These are phyloP conservation scores for Datisca glomerata DNA, from an alignment of 306 rosid genomes.

Conservation along the genomic window DNA sequence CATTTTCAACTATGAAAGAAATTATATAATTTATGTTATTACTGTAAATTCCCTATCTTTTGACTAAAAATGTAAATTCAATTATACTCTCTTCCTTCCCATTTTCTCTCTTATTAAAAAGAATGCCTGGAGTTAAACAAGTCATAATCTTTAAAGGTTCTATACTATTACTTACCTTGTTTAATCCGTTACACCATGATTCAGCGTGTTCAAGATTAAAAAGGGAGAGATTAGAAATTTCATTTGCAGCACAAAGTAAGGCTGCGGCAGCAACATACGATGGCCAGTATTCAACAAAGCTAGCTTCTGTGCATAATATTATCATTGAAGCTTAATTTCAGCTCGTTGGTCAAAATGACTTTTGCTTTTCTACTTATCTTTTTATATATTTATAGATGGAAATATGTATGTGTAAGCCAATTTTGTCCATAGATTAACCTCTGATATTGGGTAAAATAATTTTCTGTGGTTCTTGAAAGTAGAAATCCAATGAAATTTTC, in stretches of 20 bases:
- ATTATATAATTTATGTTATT: too few species aligned
- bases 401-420: not conserved
- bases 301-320: constrained; percentile 50
- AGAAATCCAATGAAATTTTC: constrained; percentile 45
- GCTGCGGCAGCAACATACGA: constrained; percentile 98
- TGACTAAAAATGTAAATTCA: too few species aligned
- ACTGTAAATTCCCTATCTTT: too few species aligned
- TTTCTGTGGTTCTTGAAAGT: constrained; percentile 58
- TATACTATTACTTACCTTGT: constrained; percentile 87
- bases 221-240: constrained; percentile 64
- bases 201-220: constrained; percentile 72
- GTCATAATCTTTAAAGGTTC: too few species aligned
- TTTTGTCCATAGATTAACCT: constrained; percentile 34
- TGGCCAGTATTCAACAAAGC: constrained; percentile 85
- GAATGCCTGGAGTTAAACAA: too few species aligned
- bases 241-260: constrained; percentile 71
- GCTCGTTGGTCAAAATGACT: too few species aligned
- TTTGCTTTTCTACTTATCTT: too few species aligned
- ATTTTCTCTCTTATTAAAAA: too few species aligned
- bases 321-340: not conserved
- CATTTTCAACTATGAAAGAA: too few species aligned
- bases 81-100: too few species aligned
- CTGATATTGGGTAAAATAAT: constrained; percentile 58
- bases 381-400: too few species aligned
- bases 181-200: constrained; percentile 89